Evolutionary conservation across 805 yeast species (phyloP).

Genomic region (Candida glaebosa): DNA sequence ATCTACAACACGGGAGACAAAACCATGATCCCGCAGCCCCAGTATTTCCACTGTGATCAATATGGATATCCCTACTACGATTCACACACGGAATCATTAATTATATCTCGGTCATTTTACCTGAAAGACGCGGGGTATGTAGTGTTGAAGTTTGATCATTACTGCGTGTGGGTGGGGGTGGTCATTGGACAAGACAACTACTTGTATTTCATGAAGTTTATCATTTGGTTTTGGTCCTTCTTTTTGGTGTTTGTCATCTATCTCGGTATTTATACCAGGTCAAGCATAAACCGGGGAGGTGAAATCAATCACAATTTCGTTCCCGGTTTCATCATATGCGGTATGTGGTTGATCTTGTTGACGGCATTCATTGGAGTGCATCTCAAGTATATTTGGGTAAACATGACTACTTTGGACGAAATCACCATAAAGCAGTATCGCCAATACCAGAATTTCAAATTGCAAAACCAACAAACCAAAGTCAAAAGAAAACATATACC

Average conservation of each 20-base stretch:
- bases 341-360: slow-evolving; percentile 45
- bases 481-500: slow-evolving; percentile 9
- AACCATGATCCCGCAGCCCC: slow-evolving; percentile 44
- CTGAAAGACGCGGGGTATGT: slow-evolving; percentile 54
- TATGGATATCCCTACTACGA: slow-evolving; percentile 81
- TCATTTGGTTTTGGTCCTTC: slow-evolving; percentile 31
- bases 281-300: slow-evolving; percentile 13
- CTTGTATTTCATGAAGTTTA: slow-evolving; percentile 53
- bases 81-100: slow-evolving; percentile 58
- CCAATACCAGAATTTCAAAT: slow-evolving; percentile 24
- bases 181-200: slow-evolving; percentile 70
- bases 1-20: slow-evolving; percentile 16
- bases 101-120: slow-evolving; percentile 69
- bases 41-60: slow-evolving; percentile 60
- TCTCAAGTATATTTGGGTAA: slow-evolving; percentile 39
- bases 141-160: slow-evolving; percentile 79
- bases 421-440: slow-evolving; percentile 32
- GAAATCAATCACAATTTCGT: slow-evolving; percentile 47
- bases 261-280: slow-evolving; percentile 20
- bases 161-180: slow-evolving; percentile 73
- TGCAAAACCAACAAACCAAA: slow-evolving; percentile 8
- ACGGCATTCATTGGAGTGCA: slow-evolving; percentile 42
- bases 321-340: slow-evolving; percentile 42
- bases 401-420: slow-evolving; percentile 61
- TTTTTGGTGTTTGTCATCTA: slow-evolving; percentile 29